Evolutionary conservation across 2,329 filamentous ascomycete species (phyloP).

Genomic region (Colletotrichum somersetense): DNA sequence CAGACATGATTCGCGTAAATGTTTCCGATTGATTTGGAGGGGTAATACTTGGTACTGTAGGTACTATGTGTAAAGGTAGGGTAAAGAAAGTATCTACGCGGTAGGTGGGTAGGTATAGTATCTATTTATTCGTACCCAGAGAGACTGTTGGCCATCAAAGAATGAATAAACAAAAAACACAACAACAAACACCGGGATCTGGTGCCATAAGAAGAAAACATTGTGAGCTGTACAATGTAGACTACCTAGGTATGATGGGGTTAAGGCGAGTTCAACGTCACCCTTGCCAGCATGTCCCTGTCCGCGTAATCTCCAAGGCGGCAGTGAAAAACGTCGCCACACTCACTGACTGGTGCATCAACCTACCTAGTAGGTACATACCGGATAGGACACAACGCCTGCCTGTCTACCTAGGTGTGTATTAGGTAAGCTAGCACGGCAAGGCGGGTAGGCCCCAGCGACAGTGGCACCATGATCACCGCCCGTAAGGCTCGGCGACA

Average conservation of each 20-base stretch:
- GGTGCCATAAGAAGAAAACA: no score
- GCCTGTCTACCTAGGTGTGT: no score
- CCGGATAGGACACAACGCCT: no score
- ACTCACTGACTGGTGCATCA: not conserved
- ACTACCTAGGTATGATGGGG: not conserved
- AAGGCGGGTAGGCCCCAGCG: not conserved
- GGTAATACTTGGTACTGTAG: no score
- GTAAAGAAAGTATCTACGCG: no score
- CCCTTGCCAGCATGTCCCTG: constrained; percentile 35
- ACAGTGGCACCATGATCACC: not conserved
- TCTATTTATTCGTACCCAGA: not conserved
- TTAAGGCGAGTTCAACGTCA: constrained; percentile 24
- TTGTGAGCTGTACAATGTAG: not conserved
- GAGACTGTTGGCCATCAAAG: not conserved
- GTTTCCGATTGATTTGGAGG: not conserved
- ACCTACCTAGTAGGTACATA: no score
- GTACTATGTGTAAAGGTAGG: no score
- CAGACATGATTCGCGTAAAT: not conserved
- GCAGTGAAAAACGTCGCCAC: constrained; percentile 26
- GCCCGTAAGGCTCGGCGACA: constrained; percentile 17
- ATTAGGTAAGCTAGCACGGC: no score
- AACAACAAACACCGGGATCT: not conserved
- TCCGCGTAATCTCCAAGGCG: constrained; percentile 41
- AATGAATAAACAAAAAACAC: not conserved
- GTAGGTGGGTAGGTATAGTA: not conserved